phyloP scores from a whole-genome alignment of 1,284 basidiomycete species.

The Apiotrichum domesticum region DNA sequence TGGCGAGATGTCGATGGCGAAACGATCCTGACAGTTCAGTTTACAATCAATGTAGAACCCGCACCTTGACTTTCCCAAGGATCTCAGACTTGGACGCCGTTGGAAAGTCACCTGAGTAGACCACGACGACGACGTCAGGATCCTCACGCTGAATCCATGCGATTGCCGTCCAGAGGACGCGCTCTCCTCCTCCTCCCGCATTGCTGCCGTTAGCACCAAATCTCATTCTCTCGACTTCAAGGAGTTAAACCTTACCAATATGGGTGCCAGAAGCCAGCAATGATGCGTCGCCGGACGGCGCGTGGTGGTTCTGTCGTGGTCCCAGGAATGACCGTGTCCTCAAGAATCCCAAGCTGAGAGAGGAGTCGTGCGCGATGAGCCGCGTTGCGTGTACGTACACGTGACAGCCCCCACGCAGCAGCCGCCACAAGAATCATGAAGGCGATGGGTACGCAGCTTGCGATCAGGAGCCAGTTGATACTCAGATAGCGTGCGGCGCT shows the following conservation, averaged over 20 bases:
- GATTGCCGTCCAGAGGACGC: constrained; percentile 91
- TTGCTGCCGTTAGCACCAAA: constrained; percentile 56
- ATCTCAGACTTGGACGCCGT: constrained; percentile 75
- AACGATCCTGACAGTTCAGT: constrained; percentile 57
- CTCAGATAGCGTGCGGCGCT: constrained; percentile 18
- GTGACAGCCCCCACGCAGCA: constrained; percentile 12
- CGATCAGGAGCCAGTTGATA: constrained; percentile 36
- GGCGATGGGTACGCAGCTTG: constrained; percentile 33
- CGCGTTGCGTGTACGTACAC: constrained; percentile 25
- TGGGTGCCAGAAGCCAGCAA: constrained; percentile 89
- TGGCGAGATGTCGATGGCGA: constrained; percentile 69
- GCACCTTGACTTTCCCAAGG: constrained; percentile 71
- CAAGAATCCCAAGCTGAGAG: constrained; percentile 27
- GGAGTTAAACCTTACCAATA: constrained; percentile 62
- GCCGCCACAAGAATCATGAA: constrained; percentile 22
- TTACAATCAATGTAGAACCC: not conserved
- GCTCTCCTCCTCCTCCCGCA: constrained; percentile 93
- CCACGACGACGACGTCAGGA: constrained; percentile 64
- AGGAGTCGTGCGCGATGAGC: constrained; percentile 24
- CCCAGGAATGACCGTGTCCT: constrained; percentile 27
- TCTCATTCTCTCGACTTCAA: constrained; percentile 19
- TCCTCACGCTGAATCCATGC: constrained; percentile 68
- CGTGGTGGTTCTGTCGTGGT: constrained; percentile 26
- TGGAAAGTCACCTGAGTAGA: constrained; percentile 81
- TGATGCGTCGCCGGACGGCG: constrained; percentile 26